These are phyloP conservation scores for Marasmius sp. DNA, from an alignment of 1,284 basidiomycete genomes.

Conservation along the genomic window DNA sequence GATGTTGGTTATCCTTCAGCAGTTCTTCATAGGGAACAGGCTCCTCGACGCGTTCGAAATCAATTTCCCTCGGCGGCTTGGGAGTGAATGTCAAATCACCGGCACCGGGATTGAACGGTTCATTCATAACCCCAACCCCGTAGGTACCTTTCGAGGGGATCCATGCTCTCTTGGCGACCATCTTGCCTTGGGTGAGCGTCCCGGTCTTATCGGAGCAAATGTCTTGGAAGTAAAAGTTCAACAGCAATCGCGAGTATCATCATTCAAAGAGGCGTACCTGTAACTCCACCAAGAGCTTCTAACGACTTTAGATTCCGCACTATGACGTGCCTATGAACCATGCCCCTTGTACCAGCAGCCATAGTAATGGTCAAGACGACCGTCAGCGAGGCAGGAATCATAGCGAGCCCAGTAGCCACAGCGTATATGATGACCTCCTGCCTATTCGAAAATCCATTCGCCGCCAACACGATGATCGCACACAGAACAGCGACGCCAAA, in stretches of 20 bases:
- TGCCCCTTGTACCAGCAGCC: slow-evolving; percentile 51
- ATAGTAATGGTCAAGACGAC: slow-evolving; percentile 44
- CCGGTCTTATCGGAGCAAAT: slow-evolving; percentile 68
- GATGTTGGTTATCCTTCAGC: neutral
- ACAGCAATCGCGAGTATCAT: neutral
- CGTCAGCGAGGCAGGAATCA: slow-evolving; percentile 43
- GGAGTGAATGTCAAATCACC: neutral
- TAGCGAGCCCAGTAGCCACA: slow-evolving; percentile 39
- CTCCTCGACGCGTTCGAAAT: slow-evolving; percentile 6
- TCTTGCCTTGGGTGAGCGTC: slow-evolving; percentile 56
- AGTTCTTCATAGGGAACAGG: neutral
- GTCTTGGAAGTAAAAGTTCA: slow-evolving; percentile 29
- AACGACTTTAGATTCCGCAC: slow-evolving; percentile 54
- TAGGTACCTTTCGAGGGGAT: slow-evolving; percentile 36
- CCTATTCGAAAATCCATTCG: slow-evolving; percentile 22
- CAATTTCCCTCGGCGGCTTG: neutral
- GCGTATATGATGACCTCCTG: slow-evolving; percentile 46
- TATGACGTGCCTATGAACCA: slow-evolving; percentile 50
- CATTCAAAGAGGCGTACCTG: slow-evolving; percentile 16
- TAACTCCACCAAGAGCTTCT: slow-evolving; percentile 60
- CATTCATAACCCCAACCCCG: slow-evolving; percentile 21
- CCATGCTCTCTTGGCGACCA: slow-evolving; percentile 58
- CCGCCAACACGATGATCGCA: neutral
- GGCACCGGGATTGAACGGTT: slow-evolving; percentile 29
- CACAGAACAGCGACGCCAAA: slow-evolving; percentile 12